Percentiles rank a stretch among this genome's conserved stretches.
phyloP scores from a whole-genome alignment of 176 grass and related monocot genomes.

The Triticum urartu region DNA sequence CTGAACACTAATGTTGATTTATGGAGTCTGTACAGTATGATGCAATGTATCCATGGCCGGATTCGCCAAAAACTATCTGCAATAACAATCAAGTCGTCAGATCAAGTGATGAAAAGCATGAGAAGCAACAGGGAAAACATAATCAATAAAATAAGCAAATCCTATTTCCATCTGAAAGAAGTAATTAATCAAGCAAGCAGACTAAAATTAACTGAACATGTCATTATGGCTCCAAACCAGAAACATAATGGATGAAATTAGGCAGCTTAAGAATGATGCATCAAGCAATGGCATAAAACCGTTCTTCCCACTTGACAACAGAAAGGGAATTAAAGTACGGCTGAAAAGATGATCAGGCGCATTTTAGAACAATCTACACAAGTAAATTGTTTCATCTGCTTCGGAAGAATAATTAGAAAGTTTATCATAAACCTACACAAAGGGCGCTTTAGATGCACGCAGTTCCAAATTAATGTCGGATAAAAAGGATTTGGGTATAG shows the following conservation, averaged over 20 bases:
- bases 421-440: not conserved
- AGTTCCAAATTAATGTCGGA: too few relatives aligned
- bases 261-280: not conserved
- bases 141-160: not conserved
- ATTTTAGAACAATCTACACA: too few relatives aligned
- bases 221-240: not conserved
- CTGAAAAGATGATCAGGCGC: too few relatives aligned
- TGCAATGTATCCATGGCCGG: not conserved
- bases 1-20: not conserved
- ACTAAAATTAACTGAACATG: not conserved
- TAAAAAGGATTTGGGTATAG: too few relatives aligned
- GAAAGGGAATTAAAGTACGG: not conserved
- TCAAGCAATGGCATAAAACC: not conserved
- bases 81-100: not conserved
- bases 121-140: not conserved
- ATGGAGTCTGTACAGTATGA: constrained; percentile 5
- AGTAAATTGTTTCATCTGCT: not conserved
- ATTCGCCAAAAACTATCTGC: constrained; percentile 1
- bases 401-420: not conserved
- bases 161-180: not conserved
- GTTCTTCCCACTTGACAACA: not conserved
- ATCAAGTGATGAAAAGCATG: not conserved
- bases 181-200: not conserved
- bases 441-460: too few relatives aligned
- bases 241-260: too few relatives aligned